Evolutionary conservation across 306 rosid species (phyloP), one percentile per base, ranked within the genome.

Genomic region (Cicer chorassanicum): DNA sequence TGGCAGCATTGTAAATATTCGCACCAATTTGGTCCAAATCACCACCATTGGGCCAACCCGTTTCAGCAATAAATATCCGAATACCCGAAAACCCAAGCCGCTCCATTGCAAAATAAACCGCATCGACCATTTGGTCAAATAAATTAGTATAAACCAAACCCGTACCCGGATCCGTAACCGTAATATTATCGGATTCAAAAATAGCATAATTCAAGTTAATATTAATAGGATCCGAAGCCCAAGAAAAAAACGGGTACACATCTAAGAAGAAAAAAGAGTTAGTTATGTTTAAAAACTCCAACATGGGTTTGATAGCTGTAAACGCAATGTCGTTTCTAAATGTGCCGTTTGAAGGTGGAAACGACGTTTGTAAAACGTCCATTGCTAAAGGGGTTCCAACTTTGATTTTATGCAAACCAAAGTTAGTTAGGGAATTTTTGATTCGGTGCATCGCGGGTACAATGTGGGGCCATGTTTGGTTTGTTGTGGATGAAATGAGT

Each of bases 21-120:
- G 92, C 87, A 5, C 98, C 97, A 54, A 88, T 76, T 83, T 93
- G 96, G 66, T 89, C 96, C 46, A 63, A 40, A 11, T 93, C 89
- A 0, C 97, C 98, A 7, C 79, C 89, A 43, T 88, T 93, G 76
- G 97, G 98, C 98, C 98, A 93, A 68, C 98, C 98, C 74, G 96
- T 93, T 84, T 93, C 97, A 1, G 97, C 96, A 0, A 93, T 84
- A 38, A 84, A 91, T 21, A 93, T 68, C 24, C 87, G 91, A 40
- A 87, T 70, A 15, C 57, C 74, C 40, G 96, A 90, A 21, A 62
- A 93, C 53, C 98, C 96, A 53, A 91, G 61, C 0, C 90, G 63
- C n/a, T 80, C 80, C 97, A 93, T 93, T 0, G 96, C 97, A 78
- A 87, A 93, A 80, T 85, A 74, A 14, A 93, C 82, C 6, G 96